Evolutionary conservation across 2,329 filamentous ascomycete species (phyloP).

Genomic region (Colletotrichum spinosum): DNA sequence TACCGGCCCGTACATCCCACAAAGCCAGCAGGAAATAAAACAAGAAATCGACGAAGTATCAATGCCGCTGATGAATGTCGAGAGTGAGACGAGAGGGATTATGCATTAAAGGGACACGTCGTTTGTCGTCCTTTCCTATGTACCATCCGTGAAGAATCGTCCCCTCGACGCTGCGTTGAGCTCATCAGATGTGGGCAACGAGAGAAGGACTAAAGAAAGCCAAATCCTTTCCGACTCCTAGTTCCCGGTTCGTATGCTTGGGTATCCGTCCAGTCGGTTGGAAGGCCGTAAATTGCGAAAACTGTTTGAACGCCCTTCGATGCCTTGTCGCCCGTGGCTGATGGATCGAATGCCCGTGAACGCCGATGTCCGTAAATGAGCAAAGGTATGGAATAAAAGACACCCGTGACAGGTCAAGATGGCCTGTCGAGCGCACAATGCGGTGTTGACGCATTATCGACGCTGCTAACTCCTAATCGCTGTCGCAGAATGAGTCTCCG

Average conservation of each 20-base stretch:
- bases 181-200: constrained; percentile 29
- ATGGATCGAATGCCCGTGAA: constrained; percentile 27
- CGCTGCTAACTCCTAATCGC: constrained; percentile 56
- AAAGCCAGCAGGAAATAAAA: neutral
- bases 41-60: constrained; percentile 19
- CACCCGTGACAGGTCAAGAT: constrained; percentile 36
- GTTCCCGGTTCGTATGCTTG: constrained; percentile 32
- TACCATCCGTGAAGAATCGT: constrained; percentile 25
- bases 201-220: constrained; percentile 23
- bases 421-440: constrained; percentile 5
- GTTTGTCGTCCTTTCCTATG: constrained; percentile 37
- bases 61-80: constrained; percentile 30
- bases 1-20: too few species aligned
- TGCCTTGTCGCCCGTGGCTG: constrained; percentile 31
- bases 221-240: constrained; percentile 22
- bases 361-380: constrained; percentile 27
- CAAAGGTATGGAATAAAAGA: constrained; percentile 24
- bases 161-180: constrained; percentile 30
- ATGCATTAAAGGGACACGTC: constrained; percentile 40
- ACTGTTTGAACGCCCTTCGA: constrained; percentile 33
- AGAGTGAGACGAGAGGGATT: constrained; percentile 34
- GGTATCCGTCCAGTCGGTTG: constrained; percentile 24
- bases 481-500: constrained; percentile 62
- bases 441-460: neutral
- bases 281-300: constrained; percentile 8